Evolutionary conservation across 2,329 filamentous ascomycete species (phyloP).

Genomic region (Dactylellina cionopaga): DNA sequence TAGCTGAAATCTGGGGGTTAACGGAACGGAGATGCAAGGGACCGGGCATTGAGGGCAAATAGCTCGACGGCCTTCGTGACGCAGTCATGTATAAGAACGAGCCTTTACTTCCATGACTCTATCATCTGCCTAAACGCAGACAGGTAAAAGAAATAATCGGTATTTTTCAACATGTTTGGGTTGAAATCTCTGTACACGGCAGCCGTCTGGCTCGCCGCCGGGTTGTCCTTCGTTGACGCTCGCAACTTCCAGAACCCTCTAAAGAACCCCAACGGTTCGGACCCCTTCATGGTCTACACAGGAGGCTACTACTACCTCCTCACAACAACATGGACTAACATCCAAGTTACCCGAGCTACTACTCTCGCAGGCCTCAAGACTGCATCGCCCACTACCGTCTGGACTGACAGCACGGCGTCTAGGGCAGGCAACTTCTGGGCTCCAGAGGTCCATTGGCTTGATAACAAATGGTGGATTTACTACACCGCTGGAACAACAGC

Average conservation of each 20-base stretch:
- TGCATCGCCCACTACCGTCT: conserved; percentile 66
- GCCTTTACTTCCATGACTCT: not conserved
- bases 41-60: not conserved
- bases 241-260: conserved; percentile 67
- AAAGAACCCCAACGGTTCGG: conserved; percentile 65
- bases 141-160: not conserved
- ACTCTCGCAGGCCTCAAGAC: conserved; percentile 69
- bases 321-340: conserved; percentile 68
- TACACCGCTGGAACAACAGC: conserved; percentile 66
- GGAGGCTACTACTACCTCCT: conserved; percentile 70
- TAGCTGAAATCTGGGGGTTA: conserved; percentile 2
- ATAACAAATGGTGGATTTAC: conserved; percentile 67
- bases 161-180: conserved; percentile 23
- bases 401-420: conserved; percentile 63
- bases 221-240: conserved; percentile 23
- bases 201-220: conserved; percentile 30
- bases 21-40: not conserved
- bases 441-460: conserved; percentile 59
- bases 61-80: not conserved
- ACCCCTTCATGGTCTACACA: conserved; percentile 67
- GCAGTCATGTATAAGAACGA: not conserved
- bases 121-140: not conserved
- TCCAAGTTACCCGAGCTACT: conserved; percentile 67
- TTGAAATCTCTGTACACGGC: conserved; percentile 15
- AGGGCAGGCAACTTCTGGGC: conserved; percentile 70